Conservation (phyloP, 257 asterid genomes). For the Gentiana macrophylla region DNA sequence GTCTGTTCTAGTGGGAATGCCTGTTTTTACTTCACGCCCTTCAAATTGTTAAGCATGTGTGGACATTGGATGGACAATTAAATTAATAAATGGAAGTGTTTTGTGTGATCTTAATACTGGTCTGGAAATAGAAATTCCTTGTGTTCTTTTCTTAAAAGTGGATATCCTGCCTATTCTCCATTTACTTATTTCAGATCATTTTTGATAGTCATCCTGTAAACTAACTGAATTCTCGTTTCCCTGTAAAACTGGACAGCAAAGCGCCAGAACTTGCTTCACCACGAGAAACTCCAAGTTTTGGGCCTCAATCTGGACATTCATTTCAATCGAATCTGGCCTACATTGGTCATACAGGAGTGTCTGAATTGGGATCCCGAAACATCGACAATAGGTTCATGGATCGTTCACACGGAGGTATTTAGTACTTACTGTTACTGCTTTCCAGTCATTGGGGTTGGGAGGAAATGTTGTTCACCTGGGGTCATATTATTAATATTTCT, state of each 20-base stretch:
- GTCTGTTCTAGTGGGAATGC: too few species aligned
- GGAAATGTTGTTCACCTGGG: background rate
- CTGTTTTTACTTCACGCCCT: too few species aligned
- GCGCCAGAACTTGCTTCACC: conserved; percentile 61
- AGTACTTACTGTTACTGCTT: conserved; percentile 8
- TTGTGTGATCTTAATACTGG: too few species aligned
- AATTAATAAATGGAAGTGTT: background rate
- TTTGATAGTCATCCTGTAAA: conserved; percentile 39
- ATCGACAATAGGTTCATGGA: conserved; percentile 16
- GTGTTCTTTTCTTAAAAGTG: background rate
- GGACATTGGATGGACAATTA: too few species aligned
- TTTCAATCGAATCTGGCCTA: conserved; percentile 57
- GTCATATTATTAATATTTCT: too few species aligned
- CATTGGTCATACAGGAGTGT: conserved; percentile 29
- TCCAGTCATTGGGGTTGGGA: background rate
- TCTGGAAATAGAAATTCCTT: background rate
- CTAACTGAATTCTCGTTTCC: conserved; percentile 28
- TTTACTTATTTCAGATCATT: conserved; percentile 8
- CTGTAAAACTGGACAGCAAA: conserved; percentile 37
- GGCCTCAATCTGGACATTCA: conserved; percentile 38
- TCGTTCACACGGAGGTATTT: conserved; percentile 24
- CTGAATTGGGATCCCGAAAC: conserved; percentile 34
- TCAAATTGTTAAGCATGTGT: too few species aligned
- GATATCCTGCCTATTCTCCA: background rate
- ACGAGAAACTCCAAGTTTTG: conserved; percentile 48